Percentiles rank a stretch among this genome's conserved stretches.
Conservation (phyloP, 257 asterid genomes). For the Rehmannia glutinosa region DNA sequence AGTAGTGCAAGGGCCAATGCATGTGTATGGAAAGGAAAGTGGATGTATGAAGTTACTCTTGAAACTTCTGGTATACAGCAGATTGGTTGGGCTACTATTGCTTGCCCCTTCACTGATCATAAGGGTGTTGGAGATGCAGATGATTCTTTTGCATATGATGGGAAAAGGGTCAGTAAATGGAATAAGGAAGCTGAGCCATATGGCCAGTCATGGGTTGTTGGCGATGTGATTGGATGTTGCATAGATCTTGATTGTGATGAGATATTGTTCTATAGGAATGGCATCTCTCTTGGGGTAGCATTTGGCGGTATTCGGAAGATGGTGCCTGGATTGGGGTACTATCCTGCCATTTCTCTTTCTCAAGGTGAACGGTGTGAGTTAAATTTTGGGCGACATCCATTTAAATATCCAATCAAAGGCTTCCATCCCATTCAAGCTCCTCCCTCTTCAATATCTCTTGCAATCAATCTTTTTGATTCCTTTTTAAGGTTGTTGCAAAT, state of each 20-base stretch:
- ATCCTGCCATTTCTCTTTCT: slow-evolving; percentile 93
- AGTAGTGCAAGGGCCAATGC: slow-evolving; percentile 84
- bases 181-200: slow-evolving; percentile 69
- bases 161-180: slow-evolving; percentile 90
- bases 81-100: slow-evolving; percentile 93
- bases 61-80: slow-evolving; percentile 94
- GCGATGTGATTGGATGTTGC: slow-evolving; percentile 96
- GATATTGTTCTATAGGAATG: slow-evolving; percentile 75
- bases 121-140: slow-evolving; percentile 95
- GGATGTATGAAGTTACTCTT: slow-evolving; percentile 97
- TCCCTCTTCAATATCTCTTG: slow-evolving; percentile 41
- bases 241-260: slow-evolving; percentile 77
- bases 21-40: slow-evolving; percentile 95
- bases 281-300: slow-evolving; percentile 88
- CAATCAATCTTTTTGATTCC: slow-evolving; percentile 59
- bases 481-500: slow-evolving; percentile 67
- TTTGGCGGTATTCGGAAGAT: slow-evolving; percentile 79
- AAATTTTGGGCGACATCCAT: slow-evolving; percentile 84
- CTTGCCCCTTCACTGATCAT: slow-evolving; percentile 82
- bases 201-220: slow-evolving; percentile 95
- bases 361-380: slow-evolving; percentile 95
- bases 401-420: slow-evolving; percentile 71
- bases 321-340: slow-evolving; percentile 97
- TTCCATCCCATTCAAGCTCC: slow-evolving; percentile 80
- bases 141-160: slow-evolving; percentile 94